Evolutionary conservation across 805 yeast genomes (phyloP).

Genomic region (Lachancea fermentati): DNA sequence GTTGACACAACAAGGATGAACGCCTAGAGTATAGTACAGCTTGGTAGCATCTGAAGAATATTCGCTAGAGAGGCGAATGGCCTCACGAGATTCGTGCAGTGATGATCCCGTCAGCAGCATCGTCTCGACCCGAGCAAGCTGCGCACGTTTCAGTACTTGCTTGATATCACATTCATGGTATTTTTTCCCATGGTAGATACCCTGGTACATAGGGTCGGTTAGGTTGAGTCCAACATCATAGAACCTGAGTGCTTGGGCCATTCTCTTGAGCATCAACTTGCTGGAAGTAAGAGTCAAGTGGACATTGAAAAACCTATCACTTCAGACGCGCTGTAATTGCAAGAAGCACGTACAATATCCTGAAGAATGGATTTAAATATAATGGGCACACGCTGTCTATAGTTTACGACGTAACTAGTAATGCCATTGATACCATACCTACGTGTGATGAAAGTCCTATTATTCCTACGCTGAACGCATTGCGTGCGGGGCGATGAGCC

Average conservation of each 20-base stretch:
- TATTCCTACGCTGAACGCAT: no score
- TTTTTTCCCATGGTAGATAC: constrained; percentile 64
- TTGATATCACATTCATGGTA: constrained; percentile 64
- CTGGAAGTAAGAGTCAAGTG: neutral
- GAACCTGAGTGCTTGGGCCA: constrained; percentile 15
- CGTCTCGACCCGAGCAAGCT: constrained; percentile 53
- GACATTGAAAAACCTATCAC: no score
- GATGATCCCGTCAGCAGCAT: constrained; percentile 84
- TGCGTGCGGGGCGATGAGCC: no score
- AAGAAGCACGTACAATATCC: no score
- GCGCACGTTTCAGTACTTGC: constrained; percentile 62
- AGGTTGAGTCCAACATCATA: constrained; percentile 65
- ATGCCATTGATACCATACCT: no score
- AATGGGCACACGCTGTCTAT: no score
- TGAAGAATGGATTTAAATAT: no score
- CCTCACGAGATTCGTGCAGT: constrained; percentile 56
- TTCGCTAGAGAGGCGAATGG: constrained; percentile 48
- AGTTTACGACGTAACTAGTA: no score
- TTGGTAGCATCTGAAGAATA: constrained; percentile 18
- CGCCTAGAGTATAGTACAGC: constrained; percentile 76
- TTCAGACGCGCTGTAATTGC: no score
- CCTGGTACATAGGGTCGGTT: constrained; percentile 85
- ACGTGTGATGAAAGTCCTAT: no score
- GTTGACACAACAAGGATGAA: constrained; percentile 86
- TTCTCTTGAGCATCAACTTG: constrained; percentile 27